These are phyloP conservation scores for Oryza meyeriana DNA, from an alignment of 176 grass and related monocot genomes.

Conservation along the genomic window DNA sequence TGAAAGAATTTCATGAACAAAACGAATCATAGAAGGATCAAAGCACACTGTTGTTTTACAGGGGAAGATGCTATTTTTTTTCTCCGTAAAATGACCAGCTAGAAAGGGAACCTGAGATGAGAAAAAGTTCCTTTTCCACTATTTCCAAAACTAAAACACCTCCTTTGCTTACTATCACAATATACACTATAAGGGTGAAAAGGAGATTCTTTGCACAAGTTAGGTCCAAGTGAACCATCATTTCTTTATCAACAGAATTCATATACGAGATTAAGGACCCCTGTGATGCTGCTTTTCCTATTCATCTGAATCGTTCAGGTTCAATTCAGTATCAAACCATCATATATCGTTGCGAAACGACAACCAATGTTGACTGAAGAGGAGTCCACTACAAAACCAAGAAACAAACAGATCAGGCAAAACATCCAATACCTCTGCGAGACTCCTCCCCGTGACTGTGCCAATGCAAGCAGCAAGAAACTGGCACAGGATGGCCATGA, in stretches of 20 bases:
- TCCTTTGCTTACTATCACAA: neutral
- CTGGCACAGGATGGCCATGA: conserved; percentile 83
- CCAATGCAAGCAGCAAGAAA: conserved; percentile 79
- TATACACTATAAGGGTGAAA: neutral
- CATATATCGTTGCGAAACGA: neutral
- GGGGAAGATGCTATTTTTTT: neutral
- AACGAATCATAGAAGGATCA: neutral
- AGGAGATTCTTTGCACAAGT: neutral
- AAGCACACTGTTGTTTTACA: neutral
- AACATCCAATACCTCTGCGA: conserved; percentile 67
- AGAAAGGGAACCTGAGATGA: conserved; percentile 4
- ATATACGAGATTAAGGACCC: neutral
- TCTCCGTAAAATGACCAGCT: neutral
- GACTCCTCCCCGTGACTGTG: conserved; percentile 72
- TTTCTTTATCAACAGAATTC: conserved; percentile 6
- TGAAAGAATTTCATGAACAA: conserved; percentile 8
- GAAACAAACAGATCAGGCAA: conserved; percentile 16
- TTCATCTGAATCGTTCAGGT: neutral
- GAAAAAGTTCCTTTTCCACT: neutral
- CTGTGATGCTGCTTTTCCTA: neutral
- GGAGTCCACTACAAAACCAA: conserved; percentile 19
- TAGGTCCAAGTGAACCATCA: neutral
- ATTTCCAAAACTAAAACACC: neutral
- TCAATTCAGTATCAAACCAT: conserved; percentile 30
- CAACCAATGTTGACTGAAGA: conserved; percentile 23